Conservation (phyloP, 768 basidiomycete genomes). For the Panus rudis region DNA sequence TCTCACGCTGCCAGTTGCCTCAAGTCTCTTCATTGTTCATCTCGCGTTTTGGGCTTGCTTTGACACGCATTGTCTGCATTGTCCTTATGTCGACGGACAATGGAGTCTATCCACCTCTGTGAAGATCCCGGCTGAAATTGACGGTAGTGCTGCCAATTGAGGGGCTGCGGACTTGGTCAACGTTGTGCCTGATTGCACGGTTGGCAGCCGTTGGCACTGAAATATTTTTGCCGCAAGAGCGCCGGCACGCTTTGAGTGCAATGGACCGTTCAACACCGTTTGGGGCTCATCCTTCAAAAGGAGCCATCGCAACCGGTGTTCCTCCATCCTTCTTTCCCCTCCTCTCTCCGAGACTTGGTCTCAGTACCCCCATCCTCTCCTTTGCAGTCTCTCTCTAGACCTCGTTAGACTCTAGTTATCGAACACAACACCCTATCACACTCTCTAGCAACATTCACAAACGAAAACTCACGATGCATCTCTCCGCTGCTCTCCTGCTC, state of each 20-base stretch:
- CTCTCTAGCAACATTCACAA: background rate
- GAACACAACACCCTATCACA: background rate
- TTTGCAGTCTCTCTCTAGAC: background rate
- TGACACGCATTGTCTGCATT: background rate
- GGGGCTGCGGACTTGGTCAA: too few species aligned
- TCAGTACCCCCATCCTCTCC: background rate
- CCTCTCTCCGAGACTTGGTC: background rate
- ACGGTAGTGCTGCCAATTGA: background rate
- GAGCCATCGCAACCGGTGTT: background rate
- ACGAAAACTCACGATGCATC: slow-evolving; percentile 22
- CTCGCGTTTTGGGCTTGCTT: too few species aligned
- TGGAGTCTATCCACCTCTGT: background rate
- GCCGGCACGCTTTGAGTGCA: too few species aligned
- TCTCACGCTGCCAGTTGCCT: too few species aligned
- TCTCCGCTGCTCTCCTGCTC: slow-evolving; percentile 26
- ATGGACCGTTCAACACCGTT: background rate
- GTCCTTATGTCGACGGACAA: background rate
- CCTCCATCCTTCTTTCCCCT: background rate
- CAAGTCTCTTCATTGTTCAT: too few species aligned
- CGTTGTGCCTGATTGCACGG: background rate
- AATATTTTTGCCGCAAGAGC: background rate
- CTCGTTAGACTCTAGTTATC: background rate
- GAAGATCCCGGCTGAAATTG: background rate
- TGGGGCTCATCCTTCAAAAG: background rate
- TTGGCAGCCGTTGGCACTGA: background rate